phyloP scores from a whole-genome alignment of 2,329 filamentous ascomycete species.

The Coniochaeta sp. region DNA sequence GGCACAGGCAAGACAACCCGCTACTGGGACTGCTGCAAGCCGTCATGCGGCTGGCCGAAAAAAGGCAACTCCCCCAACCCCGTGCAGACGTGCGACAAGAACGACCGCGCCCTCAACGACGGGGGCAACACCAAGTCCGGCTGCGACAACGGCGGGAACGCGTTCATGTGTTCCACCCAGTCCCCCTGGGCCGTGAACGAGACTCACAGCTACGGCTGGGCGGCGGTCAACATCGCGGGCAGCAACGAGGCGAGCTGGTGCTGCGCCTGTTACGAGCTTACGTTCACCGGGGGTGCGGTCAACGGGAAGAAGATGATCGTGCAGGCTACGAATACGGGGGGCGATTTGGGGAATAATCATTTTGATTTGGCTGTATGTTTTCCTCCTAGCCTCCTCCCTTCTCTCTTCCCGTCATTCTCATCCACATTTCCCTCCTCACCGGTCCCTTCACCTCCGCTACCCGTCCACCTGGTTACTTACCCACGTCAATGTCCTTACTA shows the following conservation, averaged over 20 bases:
- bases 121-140: slow-evolving; percentile 23
- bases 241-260: slow-evolving; percentile 22
- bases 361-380: slow-evolving; percentile 41
- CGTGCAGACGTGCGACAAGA: slow-evolving; percentile 38
- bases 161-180: slow-evolving; percentile 47
- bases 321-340: slow-evolving; percentile 53
- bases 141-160: slow-evolving; percentile 35
- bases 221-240: slow-evolving; percentile 39
- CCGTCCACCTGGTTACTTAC: too few relatives aligned
- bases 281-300: slow-evolving; percentile 47
- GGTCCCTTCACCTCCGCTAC: too few relatives aligned
- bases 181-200: slow-evolving; percentile 44
- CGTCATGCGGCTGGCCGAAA: slow-evolving; percentile 45
- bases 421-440: too few relatives aligned
- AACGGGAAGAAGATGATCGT: slow-evolving; percentile 53
- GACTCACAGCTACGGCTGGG: slow-evolving; percentile 45
- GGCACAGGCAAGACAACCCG: slow-evolving; percentile 25
- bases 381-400: background rate
- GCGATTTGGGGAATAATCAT: slow-evolving; percentile 45
- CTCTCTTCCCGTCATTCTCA: background rate
- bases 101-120: slow-evolving; percentile 41
- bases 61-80: slow-evolving; percentile 34
- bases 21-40: slow-evolving; percentile 52
- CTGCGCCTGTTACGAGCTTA: slow-evolving; percentile 50
- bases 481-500: too few relatives aligned